Evolutionary conservation across 768 basidiomycete genomes (phyloP).

Genomic region (Podaxis rugospora): DNA sequence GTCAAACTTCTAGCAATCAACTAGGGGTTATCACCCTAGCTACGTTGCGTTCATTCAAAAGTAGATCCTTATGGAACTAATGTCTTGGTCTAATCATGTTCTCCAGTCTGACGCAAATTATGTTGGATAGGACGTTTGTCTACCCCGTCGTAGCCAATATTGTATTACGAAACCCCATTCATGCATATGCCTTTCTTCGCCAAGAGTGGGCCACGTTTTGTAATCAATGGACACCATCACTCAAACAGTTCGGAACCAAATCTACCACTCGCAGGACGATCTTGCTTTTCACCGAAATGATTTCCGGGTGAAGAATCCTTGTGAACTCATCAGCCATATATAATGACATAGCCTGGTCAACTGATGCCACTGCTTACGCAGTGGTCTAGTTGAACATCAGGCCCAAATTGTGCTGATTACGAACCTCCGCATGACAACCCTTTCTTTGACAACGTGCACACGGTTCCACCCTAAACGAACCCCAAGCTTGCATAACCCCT

Average conservation of each 20-base stretch:
- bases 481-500: too few species aligned
- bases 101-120: neutral
- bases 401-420: too few species aligned
- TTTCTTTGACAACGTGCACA: too few species aligned
- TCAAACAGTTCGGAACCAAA: neutral
- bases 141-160: neutral
- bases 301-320: too few species aligned
- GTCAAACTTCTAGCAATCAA: conserved; percentile 70
- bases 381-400: too few species aligned
- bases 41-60: neutral
- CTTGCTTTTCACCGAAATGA: too few species aligned
- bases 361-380: too few species aligned
- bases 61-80: conserved; percentile 6
- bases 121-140: neutral
- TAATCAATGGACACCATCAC: neutral
- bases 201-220: neutral
- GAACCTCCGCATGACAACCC: too few species aligned
- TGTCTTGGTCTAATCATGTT: conserved; percentile 1
- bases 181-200: neutral
- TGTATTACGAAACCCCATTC: neutral
- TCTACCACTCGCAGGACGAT: too few species aligned
- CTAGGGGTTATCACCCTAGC: conserved; percentile 24
- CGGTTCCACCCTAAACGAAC: too few species aligned
- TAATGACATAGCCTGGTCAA: too few species aligned
- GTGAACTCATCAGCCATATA: too few species aligned